These are phyloP conservation scores for Lyophyllum semitale DNA, from an alignment of 768 basidiomycete genomes.

Conservation along the genomic window DNA sequence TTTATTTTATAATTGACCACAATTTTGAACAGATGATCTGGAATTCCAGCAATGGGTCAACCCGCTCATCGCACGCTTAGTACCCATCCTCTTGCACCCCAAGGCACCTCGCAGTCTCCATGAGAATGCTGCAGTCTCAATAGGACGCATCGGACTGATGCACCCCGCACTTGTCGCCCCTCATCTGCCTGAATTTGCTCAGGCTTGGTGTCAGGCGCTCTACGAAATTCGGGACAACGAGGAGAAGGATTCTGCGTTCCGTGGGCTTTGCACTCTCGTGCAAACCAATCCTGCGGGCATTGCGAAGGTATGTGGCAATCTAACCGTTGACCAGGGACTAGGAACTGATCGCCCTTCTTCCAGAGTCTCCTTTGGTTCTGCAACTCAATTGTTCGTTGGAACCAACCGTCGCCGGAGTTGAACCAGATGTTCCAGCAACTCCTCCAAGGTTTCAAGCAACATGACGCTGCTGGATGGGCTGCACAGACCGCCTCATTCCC, in stretches of 20 bases:
- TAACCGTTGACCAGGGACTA: not conserved
- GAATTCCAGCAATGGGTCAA: slow-evolving; percentile 94
- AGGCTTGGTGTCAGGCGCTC: slow-evolving; percentile 95
- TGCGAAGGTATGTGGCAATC: slow-evolving; percentile 69
- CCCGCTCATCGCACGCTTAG: slow-evolving; percentile 81
- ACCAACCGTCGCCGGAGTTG: slow-evolving; percentile 85
- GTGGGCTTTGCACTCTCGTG: slow-evolving; percentile 94
- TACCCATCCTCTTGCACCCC: slow-evolving; percentile 90
- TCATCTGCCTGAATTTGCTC: slow-evolving; percentile 86
- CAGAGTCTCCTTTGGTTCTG: slow-evolving; percentile 97
- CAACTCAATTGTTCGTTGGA: slow-evolving; percentile 96
- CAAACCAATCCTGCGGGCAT: slow-evolving; percentile 94
- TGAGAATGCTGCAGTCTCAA: slow-evolving; percentile 98
- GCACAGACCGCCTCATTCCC: slow-evolving; percentile 84
- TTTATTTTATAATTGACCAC: slow-evolving; percentile 6
- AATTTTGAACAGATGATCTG: slow-evolving; percentile 56
- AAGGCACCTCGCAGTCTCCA: slow-evolving; percentile 93
- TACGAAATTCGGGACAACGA: slow-evolving; percentile 99
- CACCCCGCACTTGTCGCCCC: slow-evolving; percentile 89
- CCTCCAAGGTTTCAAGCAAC: slow-evolving; percentile 86
- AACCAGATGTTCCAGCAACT: slow-evolving; percentile 94
- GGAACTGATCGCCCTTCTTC: slow-evolving; percentile 8
- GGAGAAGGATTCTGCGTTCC: slow-evolving; percentile 98
- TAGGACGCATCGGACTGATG: slow-evolving; percentile 93
- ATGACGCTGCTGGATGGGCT: slow-evolving; percentile 84